A percentile compares a stretch with the other conserved stretches of the same genome.
phyloP scores from a whole-genome alignment of 2,329 filamentous ascomycete species.

The Lasiodiplodia sp. region DNA sequence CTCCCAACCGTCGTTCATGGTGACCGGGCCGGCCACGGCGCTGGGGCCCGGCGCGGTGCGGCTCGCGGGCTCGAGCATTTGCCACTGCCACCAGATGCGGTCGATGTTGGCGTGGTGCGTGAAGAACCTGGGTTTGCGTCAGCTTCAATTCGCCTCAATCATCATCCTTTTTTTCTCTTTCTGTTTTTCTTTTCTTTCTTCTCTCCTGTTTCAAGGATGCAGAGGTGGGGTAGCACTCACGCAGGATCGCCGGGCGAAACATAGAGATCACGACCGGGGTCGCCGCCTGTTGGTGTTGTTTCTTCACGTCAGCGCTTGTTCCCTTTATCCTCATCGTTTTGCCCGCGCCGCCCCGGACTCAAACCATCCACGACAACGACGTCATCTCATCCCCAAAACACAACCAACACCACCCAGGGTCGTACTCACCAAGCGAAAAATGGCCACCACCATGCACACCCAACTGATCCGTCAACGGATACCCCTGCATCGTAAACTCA shows the following conservation, averaged over 20 bases:
- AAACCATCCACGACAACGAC: no score
- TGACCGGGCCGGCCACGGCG: constrained; percentile 48
- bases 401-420: neutral
- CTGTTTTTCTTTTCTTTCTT: no score
- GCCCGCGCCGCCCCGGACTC: no score
- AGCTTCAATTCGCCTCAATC: neutral
- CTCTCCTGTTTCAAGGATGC: no score
- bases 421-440: constrained; percentile 50
- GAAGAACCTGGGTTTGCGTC: constrained; percentile 30
- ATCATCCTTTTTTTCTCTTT: no score
- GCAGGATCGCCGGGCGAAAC: constrained; percentile 55
- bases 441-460: constrained; percentile 58
- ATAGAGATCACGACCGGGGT: constrained; percentile 55
- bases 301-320: no score
- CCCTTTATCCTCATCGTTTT: no score
- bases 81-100: constrained; percentile 60
- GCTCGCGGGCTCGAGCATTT: constrained; percentile 51
- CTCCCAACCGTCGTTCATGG: constrained; percentile 54
- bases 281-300: constrained; percentile 42
- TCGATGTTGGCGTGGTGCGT: constrained; percentile 59
- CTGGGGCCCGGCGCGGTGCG: constrained; percentile 39
- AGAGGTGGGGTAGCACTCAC: neutral
- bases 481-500: constrained; percentile 49
- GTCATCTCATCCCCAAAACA: no score
- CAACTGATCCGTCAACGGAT: constrained; percentile 41